These are phyloP conservation scores for Globisporangium cystogenes DNA, from an alignment of 352 stramenopile genomes.

Conservation along the genomic window DNA sequence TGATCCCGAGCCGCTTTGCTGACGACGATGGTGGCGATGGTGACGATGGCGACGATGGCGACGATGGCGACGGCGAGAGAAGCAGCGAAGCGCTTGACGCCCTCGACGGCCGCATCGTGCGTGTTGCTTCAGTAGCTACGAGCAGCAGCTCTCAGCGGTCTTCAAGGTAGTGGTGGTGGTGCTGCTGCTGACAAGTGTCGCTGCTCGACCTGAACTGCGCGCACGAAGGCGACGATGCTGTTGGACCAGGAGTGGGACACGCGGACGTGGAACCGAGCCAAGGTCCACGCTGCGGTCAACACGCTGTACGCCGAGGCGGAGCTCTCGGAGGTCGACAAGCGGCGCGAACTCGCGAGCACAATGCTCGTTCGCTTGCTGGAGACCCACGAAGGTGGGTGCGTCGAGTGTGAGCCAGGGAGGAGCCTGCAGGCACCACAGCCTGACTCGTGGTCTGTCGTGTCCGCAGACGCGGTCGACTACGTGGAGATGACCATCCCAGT, in stretches of 20 bases:
- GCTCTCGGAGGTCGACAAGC: conserved; percentile 24
- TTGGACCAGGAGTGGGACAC: conserved; percentile 84
- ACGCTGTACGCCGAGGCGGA: conserved; percentile 70
- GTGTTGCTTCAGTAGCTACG: conserved; percentile 4
- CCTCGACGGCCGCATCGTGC: conserved; percentile 49
- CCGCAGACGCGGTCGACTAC: conserved; percentile 43
- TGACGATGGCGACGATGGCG: conserved; percentile 15
- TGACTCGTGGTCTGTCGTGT: neutral
- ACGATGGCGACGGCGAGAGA: conserved; percentile 3
- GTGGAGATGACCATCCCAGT: conserved; percentile 65
- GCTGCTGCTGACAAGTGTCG: neutral
- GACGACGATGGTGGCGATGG: conserved; percentile 26
- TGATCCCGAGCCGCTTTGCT: conserved; percentile 47
- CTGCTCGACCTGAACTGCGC: neutral
- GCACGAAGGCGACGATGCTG: conserved; percentile 67
- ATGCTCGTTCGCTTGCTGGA: conserved; percentile 71
- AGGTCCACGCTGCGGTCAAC: conserved; percentile 54
- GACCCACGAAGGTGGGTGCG: conserved; percentile 44
- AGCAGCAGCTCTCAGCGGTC: neutral
- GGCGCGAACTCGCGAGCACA: conserved; percentile 48
- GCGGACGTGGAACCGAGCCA: conserved; percentile 48
- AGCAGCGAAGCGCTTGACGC: conserved; percentile 11
- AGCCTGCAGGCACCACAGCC: neutral
- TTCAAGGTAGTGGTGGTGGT: too few relatives aligned
- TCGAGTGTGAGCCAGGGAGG: too few relatives aligned